A percentile compares a stretch with the other conserved stretches of the same genome.
Conservation (phyloP, 139 green algal species). For the Chlorella sp. region DNA sequence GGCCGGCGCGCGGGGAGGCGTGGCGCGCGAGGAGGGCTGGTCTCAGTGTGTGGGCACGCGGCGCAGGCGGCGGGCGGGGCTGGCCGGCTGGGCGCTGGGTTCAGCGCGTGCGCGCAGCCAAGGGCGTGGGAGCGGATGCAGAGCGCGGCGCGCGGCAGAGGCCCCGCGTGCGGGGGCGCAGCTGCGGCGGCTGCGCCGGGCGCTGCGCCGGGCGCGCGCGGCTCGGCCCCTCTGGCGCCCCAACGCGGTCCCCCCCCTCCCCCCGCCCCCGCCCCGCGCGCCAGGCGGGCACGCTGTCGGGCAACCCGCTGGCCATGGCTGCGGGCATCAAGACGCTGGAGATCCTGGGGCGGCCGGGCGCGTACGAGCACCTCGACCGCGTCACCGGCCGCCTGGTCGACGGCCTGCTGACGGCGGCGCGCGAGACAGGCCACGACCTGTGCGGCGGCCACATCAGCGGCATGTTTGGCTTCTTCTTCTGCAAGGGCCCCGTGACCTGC, state of each 20-base stretch:
- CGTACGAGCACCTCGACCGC: conserved; percentile 95
- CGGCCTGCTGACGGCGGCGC: conserved; percentile 86
- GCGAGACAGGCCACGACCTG: conserved; percentile 83
- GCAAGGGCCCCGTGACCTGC: conserved; percentile 82
- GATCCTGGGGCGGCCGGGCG: conserved; percentile 84
- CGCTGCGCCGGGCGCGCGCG: too few relatives aligned
- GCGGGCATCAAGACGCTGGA: conserved; percentile 99
- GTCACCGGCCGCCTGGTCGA: conserved; percentile 86
- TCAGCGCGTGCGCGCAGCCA: too few relatives aligned
- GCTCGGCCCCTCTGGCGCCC: background rate
- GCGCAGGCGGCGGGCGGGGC: too few relatives aligned
- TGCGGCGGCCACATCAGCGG: conserved; percentile 90
- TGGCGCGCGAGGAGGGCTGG: too few relatives aligned
- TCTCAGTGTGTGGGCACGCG: too few relatives aligned
- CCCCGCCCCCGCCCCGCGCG: background rate
- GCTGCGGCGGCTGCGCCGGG: too few relatives aligned
- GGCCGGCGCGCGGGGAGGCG: too few relatives aligned
- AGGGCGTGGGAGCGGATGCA: too few relatives aligned
- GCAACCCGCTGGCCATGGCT: conserved; percentile 98
- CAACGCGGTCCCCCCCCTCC: background rate
- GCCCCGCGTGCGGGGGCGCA: too few relatives aligned
- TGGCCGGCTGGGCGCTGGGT: too few relatives aligned
- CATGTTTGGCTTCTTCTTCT: conserved; percentile 99
- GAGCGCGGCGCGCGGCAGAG: too few relatives aligned
- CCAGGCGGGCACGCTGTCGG: conserved; percentile 93